A percentile compares a stretch with the other conserved stretches of the same genome.
Conservation (phyloP, 2,329 filamentous ascomycete species). For the Neonectria neomacrospora region DNA sequence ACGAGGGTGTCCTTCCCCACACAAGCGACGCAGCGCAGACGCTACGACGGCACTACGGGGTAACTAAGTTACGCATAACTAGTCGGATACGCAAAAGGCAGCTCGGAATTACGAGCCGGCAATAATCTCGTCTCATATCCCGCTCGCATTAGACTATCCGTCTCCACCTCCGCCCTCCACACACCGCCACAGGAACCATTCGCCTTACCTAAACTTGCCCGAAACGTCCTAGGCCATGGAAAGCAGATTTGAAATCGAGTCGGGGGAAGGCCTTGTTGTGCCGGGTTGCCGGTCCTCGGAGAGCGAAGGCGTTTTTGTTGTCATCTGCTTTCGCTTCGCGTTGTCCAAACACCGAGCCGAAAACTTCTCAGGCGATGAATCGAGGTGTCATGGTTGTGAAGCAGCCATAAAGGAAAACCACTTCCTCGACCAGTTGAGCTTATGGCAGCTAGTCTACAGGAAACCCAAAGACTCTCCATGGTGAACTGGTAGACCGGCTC, state of each 20-base stretch:
- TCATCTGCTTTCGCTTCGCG: constrained; percentile 1
- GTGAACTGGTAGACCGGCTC: constrained; percentile 22
- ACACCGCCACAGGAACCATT: constrained; percentile 16
- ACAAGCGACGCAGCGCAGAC: background rate
- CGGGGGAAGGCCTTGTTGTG: constrained; percentile 17
- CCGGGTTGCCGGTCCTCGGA: constrained; percentile 35
- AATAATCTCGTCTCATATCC: constrained; percentile 31
- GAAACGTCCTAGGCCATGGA: constrained; percentile 16
- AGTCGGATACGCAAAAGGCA: background rate
- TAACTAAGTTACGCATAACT: no score
- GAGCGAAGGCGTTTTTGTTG: constrained; percentile 3
- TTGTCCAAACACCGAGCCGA: constrained; percentile 20
- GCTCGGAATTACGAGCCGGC: constrained; percentile 39
- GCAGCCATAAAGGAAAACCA: constrained; percentile 7
- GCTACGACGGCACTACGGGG: background rate
- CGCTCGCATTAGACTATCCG: constrained; percentile 13
- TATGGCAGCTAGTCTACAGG: background rate
- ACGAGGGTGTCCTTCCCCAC: background rate
- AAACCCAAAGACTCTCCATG: background rate
- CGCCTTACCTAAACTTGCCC: constrained; percentile 17
- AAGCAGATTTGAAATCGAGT: constrained; percentile 27
- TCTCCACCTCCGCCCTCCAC: constrained; percentile 31
- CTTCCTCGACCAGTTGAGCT: background rate
- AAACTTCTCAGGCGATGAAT: background rate
- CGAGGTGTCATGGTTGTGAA: background rate